A percentile compares a stretch with the other conserved stretches of the same genome.
phyloP scores from a whole-genome alignment of 495 filamentous ascomycete genomes.

The Evernia prunastri region DNA sequence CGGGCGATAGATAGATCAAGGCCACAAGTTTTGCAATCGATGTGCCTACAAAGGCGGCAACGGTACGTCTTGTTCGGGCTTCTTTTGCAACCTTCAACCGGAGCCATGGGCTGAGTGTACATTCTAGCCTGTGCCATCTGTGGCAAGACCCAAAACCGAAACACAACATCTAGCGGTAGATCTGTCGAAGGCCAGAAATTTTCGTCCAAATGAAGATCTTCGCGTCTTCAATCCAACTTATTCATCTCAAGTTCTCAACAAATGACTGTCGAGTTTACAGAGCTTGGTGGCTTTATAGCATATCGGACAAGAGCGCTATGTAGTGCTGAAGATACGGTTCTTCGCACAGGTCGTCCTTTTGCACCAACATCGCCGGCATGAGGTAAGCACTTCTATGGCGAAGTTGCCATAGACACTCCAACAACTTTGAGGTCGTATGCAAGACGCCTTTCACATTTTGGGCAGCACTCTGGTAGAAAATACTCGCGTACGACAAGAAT shows the following conservation, averaged over 20 bases:
- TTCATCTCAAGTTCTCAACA: not conserved
- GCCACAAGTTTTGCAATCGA: constrained; percentile 55
- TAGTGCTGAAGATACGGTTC: not conserved
- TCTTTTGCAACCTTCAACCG: constrained; percentile 22
- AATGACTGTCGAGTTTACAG: not conserved
- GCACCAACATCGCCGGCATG: not conserved
- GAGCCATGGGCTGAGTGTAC: constrained; percentile 9
- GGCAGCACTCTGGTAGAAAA: too few relatives aligned
- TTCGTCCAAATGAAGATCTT: constrained; percentile 49
- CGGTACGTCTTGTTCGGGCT: constrained; percentile 35
- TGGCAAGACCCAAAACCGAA: constrained; percentile 50
- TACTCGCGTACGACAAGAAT: too few relatives aligned
- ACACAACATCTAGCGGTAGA: constrained; percentile 43
- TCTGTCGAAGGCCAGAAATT: constrained; percentile 59
- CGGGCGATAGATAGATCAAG: constrained; percentile 42
- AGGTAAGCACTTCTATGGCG: not conserved
- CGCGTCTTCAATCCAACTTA: not conserved
- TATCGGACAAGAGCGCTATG: not conserved
- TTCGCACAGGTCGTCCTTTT: not conserved
- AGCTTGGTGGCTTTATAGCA: not conserved
- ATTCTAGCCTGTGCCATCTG: constrained; percentile 57
- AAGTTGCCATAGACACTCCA: not conserved
- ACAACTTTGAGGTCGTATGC: too few relatives aligned
- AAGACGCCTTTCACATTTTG: too few relatives aligned
- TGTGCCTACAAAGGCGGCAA: constrained; percentile 59